A percentile compares a stretch with the other conserved stretches of the same genome.
These are phyloP conservation scores for Candida buenavistaensis DNA, from an alignment of 1,139 yeast species.

Conservation along the genomic window DNA sequence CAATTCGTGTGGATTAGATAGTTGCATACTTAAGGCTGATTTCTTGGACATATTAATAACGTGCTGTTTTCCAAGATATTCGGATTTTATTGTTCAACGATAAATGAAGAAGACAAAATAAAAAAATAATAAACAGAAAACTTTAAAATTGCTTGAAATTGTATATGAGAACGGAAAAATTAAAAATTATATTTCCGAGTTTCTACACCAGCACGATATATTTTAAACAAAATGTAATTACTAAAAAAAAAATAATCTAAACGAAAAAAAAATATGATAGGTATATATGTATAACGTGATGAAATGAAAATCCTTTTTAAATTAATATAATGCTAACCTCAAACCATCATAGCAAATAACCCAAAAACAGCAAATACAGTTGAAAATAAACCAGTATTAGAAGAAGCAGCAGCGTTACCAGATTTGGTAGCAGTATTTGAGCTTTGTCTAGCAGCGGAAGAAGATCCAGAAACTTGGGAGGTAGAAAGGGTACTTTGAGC, in stretches of 20 bases:
- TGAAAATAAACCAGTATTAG: slow-evolving; percentile 10
- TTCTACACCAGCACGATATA: no score
- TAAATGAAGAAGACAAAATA: no score
- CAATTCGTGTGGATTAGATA: slow-evolving; percentile 5
- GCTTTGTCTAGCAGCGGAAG: slow-evolving; percentile 2
- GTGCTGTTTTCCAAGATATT: not conserved
- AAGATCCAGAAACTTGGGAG: slow-evolving; percentile 5
- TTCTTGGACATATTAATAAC: slow-evolving; percentile 5
- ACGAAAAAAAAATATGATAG: no score
- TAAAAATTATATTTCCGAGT: no score
- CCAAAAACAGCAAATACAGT: slow-evolving; percentile 13
- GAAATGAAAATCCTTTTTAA: not conserved
- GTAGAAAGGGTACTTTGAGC: slow-evolving; percentile 2
- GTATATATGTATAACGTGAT: no score
- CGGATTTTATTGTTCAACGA: no score
- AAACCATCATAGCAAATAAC: slow-evolving; percentile 13
- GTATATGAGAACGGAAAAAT: no score
- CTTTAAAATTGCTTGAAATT: no score
- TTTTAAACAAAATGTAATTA: no score
- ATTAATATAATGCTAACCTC: not conserved
- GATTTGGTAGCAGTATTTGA: slow-evolving; percentile 8
- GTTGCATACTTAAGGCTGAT: slow-evolving; percentile 12
- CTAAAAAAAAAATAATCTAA: no score
- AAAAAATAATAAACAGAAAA: no score
- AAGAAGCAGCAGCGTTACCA: slow-evolving; percentile 11